phyloP scores from a whole-genome alignment of 176 grass and related monocot genomes.

The Sorghum bicolor region Sorghum_bicolor_NCBIv3 NC_012870.2:4333001-4333500 shows the following conservation, averaged over 20 bases:
- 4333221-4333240: slow-evolving; percentile 20
- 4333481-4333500: neutral
- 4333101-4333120: slow-evolving; percentile 14
- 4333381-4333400: slow-evolving; percentile 10
- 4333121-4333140: neutral
- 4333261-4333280: neutral
- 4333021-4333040: slow-evolving; percentile 25
- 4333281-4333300: neutral
- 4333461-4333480: slow-evolving; percentile 6
- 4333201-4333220: neutral
- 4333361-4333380: slow-evolving; percentile 20
- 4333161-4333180: neutral
- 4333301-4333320: neutral
- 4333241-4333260: neutral
- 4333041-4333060: slow-evolving; percentile 37
- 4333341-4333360: neutral
- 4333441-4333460: neutral
- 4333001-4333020: slow-evolving; percentile 8
- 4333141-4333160: neutral
- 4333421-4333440: neutral
- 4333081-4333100: slow-evolving; percentile 33
- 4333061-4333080: slow-evolving; percentile 32
- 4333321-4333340: slow-evolving; percentile 26
- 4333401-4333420: neutral
- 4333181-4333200: slow-evolving; percentile 10